phyloP scores from a whole-genome alignment of 2,329 filamentous ascomycete species.

The Penicillium corylophilum region DNA sequence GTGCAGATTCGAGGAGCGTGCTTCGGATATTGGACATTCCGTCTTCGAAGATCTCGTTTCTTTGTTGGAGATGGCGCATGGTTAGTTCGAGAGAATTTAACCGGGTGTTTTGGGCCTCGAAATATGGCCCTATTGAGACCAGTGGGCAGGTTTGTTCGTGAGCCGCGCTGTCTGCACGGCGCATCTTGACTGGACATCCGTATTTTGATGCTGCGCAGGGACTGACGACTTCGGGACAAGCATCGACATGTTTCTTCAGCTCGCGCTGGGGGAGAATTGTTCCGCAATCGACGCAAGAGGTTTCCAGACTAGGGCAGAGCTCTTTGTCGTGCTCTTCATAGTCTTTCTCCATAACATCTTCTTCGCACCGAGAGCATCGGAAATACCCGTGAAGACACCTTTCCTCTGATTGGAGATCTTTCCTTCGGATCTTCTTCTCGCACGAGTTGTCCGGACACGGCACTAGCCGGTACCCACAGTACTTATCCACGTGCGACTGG shows the following conservation, averaged over 20 bases:
- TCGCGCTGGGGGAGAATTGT: conserved; percentile 32
- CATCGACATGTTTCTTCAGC: conserved; percentile 37
- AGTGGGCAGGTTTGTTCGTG: conserved; percentile 54
- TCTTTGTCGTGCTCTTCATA: conserved; percentile 47
- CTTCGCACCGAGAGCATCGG: conserved; percentile 54
- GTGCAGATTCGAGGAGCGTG: conserved; percentile 36
- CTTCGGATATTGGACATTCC: conserved; percentile 44
- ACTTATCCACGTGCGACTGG: conserved; percentile 59
- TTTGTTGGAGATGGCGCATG: conserved; percentile 45
- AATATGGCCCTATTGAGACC: conserved; percentile 46
- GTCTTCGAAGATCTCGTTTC: conserved; percentile 49
- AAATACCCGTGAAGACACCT: conserved; percentile 56
- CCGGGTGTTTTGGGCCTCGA: conserved; percentile 44
- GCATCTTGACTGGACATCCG: conserved; percentile 43
- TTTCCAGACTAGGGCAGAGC: conserved; percentile 38
- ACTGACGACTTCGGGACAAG: conserved; percentile 38
- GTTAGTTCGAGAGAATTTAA: conserved; percentile 47
- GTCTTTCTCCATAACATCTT: conserved; percentile 55
- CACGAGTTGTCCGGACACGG: conserved; percentile 54
- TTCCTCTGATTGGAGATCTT: conserved; percentile 50
- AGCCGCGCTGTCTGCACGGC: conserved; percentile 38
- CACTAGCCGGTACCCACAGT: conserved; percentile 57
- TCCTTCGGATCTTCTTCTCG: conserved; percentile 53
- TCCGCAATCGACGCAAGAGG: conserved; percentile 40
- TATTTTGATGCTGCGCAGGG: conserved; percentile 42